Base-by-base conservation (phyloP, 2,329 filamentous ascomycete genomes). In the Septoria linicola region DNA sequence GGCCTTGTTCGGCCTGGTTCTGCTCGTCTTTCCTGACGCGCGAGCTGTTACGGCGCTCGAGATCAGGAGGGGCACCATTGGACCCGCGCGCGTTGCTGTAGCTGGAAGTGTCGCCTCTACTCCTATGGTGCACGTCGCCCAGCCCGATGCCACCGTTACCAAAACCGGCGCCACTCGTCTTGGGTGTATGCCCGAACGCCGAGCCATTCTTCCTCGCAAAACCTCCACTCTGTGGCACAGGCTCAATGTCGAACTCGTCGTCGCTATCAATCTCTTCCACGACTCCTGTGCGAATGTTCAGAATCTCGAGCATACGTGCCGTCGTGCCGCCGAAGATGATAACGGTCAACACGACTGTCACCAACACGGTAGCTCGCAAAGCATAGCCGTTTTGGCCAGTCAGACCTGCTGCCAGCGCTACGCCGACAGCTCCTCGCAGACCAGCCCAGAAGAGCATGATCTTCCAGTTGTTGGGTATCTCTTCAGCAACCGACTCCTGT, bases 401-500 rank as follows among this genome's bases (percentile, higher is more conserved):
- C 40, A 99, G 79, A 20, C 95, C 87, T 17, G 92, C 92, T 25
- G 93, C 93, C 40, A 99, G 78, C 1, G 93, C 93, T 30, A 99
- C 93, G 51, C 93, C 93, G 62, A 99, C 93, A 40, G 93, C 93
- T 63, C 93, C 93, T 57, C 93, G 88, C 23, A 99, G 79, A 20
- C 93, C 93, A 13, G 93, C 93, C 93, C 93, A 99, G 74, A 95
- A 99, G n/a, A 99, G 82, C 93, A 99, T 97, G n/a, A 88, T 90
- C 71, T 97, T 93, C 71, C 97, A 96, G 62, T 89, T 89, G 67
- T 90, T 95, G 0, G 93, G 93, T 30, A 99, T 75, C 70, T 97
- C 93, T 59, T 97, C 92, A 13, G 83, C 82, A 4, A 85, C 82
- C 37, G 34, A 54, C 51, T 95, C 87, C 50, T 77, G 79, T 19